phyloP scores from a whole-genome alignment of 2,329 filamentous ascomycete genomes.

The Ilyonectria sp. region DNA sequence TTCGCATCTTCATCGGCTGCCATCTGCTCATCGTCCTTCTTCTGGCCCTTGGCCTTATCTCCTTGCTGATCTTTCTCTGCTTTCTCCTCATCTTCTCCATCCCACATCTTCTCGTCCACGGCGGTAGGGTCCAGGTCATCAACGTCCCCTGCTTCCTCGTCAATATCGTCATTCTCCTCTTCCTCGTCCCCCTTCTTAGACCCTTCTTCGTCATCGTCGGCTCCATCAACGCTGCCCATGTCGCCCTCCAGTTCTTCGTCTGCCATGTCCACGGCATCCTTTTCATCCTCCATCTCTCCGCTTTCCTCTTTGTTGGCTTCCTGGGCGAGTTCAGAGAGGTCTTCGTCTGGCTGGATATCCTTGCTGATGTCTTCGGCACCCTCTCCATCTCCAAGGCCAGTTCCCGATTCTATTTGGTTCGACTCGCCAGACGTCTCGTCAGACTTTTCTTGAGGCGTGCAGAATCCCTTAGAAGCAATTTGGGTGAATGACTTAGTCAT shows the following conservation, averaged over 20 bases:
- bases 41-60: slow-evolving; percentile 79
- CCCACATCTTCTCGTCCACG: slow-evolving; percentile 99
- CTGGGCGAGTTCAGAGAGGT: slow-evolving; percentile 91
- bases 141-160: slow-evolving; percentile 92
- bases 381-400: slow-evolving; percentile 94
- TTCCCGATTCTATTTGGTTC: slow-evolving; percentile 90
- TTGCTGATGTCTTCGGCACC: slow-evolving; percentile 98
- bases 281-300: slow-evolving; percentile 81
- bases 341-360: slow-evolving; percentile 93
- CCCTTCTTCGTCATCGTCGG: slow-evolving; percentile 72
- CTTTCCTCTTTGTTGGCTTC: slow-evolving; percentile 79
- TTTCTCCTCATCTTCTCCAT: slow-evolving; percentile 85
- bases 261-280: slow-evolving; percentile 93
- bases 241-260: slow-evolving; percentile 93
- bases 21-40: slow-evolving; percentile 75
- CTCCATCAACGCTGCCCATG: slow-evolving; percentile 75
- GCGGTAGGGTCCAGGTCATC: slow-evolving; percentile 91
- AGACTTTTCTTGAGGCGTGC: slow-evolving; percentile 86
- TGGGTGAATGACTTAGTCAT: slow-evolving; percentile 84
- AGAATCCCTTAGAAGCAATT: slow-evolving; percentile 89
- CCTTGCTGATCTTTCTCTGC: slow-evolving; percentile 87
- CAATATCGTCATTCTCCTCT: slow-evolving; percentile 81
- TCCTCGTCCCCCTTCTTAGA: slow-evolving; percentile 75
- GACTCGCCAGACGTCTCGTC: slow-evolving; percentile 78
- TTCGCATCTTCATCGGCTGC: slow-evolving; percentile 72